Conservation (phyloP, 1,139 yeast genomes). For the Geotrichum restrictum region DNA sequence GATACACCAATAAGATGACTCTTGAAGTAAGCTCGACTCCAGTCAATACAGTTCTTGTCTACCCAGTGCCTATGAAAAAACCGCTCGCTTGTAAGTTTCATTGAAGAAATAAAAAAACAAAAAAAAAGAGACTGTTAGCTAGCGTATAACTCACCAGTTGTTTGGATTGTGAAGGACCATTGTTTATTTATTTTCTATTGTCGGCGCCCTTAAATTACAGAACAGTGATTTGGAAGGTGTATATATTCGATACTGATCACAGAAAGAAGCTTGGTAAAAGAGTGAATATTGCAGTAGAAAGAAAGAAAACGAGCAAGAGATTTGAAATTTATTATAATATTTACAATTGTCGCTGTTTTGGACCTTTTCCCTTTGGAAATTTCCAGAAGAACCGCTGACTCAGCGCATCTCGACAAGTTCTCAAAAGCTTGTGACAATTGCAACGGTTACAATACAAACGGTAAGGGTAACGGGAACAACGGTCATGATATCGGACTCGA, state of each 20-base stretch:
- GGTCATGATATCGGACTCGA: too few relatives aligned
- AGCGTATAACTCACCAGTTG: slow-evolving; percentile 46
- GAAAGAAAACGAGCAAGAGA: not conserved
- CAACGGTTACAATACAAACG: too few relatives aligned
- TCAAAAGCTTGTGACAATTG: too few relatives aligned
- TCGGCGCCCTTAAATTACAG: not conserved
- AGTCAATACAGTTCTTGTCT: slow-evolving; percentile 88
- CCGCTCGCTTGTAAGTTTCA: not conserved
- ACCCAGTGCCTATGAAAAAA: slow-evolving; percentile 76
- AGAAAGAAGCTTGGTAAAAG: too few relatives aligned
- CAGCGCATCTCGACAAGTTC: too few relatives aligned
- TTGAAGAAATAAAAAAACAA: not conserved
- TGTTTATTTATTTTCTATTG: slow-evolving; percentile 9
- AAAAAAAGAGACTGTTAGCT: not conserved
- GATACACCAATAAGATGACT: slow-evolving; percentile 52
- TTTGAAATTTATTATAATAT: not conserved
- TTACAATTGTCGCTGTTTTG: not conserved
- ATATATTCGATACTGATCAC: too few relatives aligned
- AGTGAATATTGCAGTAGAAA: too few relatives aligned
- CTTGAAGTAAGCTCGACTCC: slow-evolving; percentile 77
- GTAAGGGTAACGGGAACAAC: too few relatives aligned
- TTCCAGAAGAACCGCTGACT: slow-evolving; percentile 7
- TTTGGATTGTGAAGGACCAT: slow-evolving; percentile 75
- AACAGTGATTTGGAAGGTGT: not conserved
- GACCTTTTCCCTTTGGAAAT: not conserved